These are phyloP conservation scores for Copromyces sp. DNA, from an alignment of 495 filamentous ascomycete species.

Conservation along the genomic window DNA sequence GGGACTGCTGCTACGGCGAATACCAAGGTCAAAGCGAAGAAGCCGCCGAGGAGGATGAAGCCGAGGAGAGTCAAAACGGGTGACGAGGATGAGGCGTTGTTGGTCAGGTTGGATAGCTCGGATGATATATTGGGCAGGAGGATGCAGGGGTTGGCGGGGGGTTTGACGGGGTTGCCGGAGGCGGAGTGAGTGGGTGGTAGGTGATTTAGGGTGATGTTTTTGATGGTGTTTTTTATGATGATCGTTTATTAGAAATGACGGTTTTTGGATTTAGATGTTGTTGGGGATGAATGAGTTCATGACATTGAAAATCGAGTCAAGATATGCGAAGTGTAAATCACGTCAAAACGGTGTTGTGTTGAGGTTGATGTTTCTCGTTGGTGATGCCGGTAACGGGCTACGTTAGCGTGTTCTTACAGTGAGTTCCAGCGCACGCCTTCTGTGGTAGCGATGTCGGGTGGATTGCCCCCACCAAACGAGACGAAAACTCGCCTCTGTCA, in stretches of 20 bases:
- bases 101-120: constrained; percentile 67
- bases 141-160: constrained; percentile 75
- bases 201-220: neutral
- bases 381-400: neutral
- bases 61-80: constrained; percentile 23
- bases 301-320: neutral
- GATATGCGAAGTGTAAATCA: neutral
- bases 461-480: neutral
- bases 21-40: constrained; percentile 13
- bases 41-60: constrained; percentile 19
- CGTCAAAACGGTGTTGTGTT: neutral
- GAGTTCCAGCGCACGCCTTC: neutral
- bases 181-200: constrained; percentile 18
- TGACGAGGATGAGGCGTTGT: constrained; percentile 41
- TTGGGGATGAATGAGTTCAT: neutral
- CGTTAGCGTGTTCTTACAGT: neutral
- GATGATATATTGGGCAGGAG: constrained; percentile 75
- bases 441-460: neutral
- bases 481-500: neutral
- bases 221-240: neutral
- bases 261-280: neutral
- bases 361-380: neutral
- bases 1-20: constrained; percentile 13
- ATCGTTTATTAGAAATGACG: neutral
- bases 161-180: constrained; percentile 59